phyloP scores from a whole-genome alignment of 2,329 filamentous ascomycete genomes.

The Macroventuria anomochaeta region DNA sequence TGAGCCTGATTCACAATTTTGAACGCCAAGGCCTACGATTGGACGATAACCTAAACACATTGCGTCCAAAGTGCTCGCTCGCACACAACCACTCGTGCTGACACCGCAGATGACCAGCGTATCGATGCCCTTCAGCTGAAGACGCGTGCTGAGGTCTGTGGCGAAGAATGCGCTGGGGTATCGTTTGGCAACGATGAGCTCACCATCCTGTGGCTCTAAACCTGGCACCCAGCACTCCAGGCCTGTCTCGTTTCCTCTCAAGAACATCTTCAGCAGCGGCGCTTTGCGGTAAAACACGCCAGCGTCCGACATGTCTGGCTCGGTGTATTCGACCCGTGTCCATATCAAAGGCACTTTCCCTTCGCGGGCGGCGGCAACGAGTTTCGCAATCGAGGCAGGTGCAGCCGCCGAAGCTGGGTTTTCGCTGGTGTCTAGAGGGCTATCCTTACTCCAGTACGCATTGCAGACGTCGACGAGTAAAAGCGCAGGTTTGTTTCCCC shows the following conservation, averaged over 20 bases:
- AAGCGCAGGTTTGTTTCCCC: slow-evolving; percentile 53
- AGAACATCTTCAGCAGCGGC: slow-evolving; percentile 53
- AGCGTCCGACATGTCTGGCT: slow-evolving; percentile 55
- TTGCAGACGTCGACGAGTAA: slow-evolving; percentile 58
- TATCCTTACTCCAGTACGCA: slow-evolving; percentile 54
- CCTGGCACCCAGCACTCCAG: slow-evolving; percentile 51
- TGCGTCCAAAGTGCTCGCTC: slow-evolving; percentile 54
- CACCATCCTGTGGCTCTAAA: slow-evolving; percentile 47
- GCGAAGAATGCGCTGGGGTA: slow-evolving; percentile 57
- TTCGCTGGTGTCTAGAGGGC: slow-evolving; percentile 51
- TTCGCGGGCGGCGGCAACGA: slow-evolving; percentile 52
- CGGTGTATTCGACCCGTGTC: slow-evolving; percentile 54
- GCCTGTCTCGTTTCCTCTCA: slow-evolving; percentile 50
- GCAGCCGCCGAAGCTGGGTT: slow-evolving; percentile 47
- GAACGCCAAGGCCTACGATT: slow-evolving; percentile 47
- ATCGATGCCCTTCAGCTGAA: slow-evolving; percentile 51
- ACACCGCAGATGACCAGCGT: slow-evolving; percentile 57
- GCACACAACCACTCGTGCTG: slow-evolving; percentile 57
- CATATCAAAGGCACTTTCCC: slow-evolving; percentile 52
- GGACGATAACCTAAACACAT: slow-evolving; percentile 55
- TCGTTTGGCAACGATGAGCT: slow-evolving; percentile 52
- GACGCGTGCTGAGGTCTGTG: slow-evolving; percentile 52
- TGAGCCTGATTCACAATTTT: slow-evolving; percentile 14
- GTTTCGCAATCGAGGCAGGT: slow-evolving; percentile 49
- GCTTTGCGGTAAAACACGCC: slow-evolving; percentile 55